Conservation (phyloP, 148 eudicot genomes). For the Pouteria glomerata region DNA sequence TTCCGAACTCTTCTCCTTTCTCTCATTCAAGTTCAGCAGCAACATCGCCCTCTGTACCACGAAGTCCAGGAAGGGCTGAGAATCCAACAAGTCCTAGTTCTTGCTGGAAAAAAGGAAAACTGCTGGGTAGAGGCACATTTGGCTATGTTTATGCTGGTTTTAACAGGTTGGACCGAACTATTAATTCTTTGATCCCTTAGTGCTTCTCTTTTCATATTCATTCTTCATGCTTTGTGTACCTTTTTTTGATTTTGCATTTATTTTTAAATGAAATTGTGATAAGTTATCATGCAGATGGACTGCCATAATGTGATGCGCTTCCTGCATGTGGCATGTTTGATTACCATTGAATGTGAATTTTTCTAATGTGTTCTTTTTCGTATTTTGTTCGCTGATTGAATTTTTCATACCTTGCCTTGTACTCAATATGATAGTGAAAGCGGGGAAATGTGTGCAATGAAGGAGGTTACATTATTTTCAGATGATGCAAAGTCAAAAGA, state of each 20-base stretch:
- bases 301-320: background rate
- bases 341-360: conserved; percentile 1
- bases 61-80: conserved; percentile 86
- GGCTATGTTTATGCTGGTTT: conserved; percentile 97
- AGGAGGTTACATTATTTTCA: conserved; percentile 89
- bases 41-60: conserved; percentile 80
- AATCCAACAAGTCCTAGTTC: conserved; percentile 74
- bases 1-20: conserved; percentile 55
- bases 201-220: background rate
- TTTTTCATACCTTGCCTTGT: background rate
- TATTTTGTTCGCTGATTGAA: background rate
- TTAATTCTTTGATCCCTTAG: background rate
- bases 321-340: background rate
- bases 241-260: background rate
- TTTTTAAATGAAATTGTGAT: background rate
- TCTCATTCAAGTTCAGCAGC: conserved; percentile 80
- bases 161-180: conserved; percentile 49
- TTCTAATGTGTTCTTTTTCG: background rate
- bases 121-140: conserved; percentile 95
- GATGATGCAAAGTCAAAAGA: conserved; percentile 96
- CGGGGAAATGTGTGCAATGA: conserved; percentile 99
- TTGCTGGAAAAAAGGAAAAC: conserved; percentile 88
- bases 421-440: conserved; percentile 50
- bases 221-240: background rate
- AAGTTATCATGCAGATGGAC: conserved; percentile 5